These are phyloP conservation scores for Nannochloris sp. DNA, from an alignment of 139 green algal genomes.

Conservation along the genomic window DNA sequence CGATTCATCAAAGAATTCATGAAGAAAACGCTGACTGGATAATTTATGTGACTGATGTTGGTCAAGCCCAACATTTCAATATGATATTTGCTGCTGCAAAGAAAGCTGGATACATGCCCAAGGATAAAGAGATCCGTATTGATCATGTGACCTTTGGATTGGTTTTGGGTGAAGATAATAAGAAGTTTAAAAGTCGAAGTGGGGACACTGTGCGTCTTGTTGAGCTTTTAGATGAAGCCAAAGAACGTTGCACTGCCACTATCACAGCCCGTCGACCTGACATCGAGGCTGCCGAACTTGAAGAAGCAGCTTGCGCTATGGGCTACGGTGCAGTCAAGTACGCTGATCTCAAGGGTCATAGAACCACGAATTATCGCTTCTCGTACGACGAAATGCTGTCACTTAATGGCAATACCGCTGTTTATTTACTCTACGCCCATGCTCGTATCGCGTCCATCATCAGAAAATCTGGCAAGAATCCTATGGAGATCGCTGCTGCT, in stretches of 20 bases:
- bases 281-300: slow-evolving; percentile 48
- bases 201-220: slow-evolving; percentile 74
- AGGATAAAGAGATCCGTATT: slow-evolving; percentile 39
- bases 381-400: slow-evolving; percentile 90
- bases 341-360: slow-evolving; percentile 92
- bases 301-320: slow-evolving; percentile 62
- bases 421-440: slow-evolving; percentile 97
- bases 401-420: slow-evolving; percentile 93
- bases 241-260: slow-evolving; percentile 45
- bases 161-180: slow-evolving; percentile 94
- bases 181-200: slow-evolving; percentile 68
- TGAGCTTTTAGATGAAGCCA: slow-evolving; percentile 95
- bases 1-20: slow-evolving; percentile 71
- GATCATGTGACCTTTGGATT: slow-evolving; percentile 95
- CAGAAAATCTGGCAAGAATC: slow-evolving; percentile 61
- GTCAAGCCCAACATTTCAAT: slow-evolving; percentile 88
- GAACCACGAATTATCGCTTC: slow-evolving; percentile 95
- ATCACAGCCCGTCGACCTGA: slow-evolving; percentile 53
- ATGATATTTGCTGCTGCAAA: slow-evolving; percentile 74
- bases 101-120: slow-evolving; percentile 57
- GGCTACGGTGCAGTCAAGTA: slow-evolving; percentile 97
- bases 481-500: slow-evolving; percentile 36
- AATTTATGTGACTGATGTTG: slow-evolving; percentile 94
- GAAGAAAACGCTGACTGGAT: slow-evolving; percentile 94
- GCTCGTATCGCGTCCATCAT: slow-evolving; percentile 81